Conservation (phyloP, 495 filamentous ascomycete species). For the Penicillium coprophilum region DNA sequence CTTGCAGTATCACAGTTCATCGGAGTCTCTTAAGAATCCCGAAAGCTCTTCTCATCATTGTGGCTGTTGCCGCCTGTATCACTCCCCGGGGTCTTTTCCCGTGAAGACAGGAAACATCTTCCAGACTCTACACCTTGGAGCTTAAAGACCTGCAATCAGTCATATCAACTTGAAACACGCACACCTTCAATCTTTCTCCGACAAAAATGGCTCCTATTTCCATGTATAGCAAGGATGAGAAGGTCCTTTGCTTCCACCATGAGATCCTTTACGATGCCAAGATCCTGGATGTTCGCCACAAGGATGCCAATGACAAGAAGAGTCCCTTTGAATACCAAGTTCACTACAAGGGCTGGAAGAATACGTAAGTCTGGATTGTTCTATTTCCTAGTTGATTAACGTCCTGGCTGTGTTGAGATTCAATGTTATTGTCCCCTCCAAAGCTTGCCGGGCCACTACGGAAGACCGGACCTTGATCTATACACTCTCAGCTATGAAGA, state of each 20-base stretch:
- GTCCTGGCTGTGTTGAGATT: not conserved
- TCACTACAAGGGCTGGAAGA: slow-evolving; percentile 99
- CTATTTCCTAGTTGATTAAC: not conserved
- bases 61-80: slow-evolving; percentile 4
- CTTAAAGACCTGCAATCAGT: not conserved
- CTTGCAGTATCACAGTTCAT: not conserved
- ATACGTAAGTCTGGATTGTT: slow-evolving; percentile 63
- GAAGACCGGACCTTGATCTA: not conserved
- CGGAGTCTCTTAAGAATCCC: not conserved
- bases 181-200: slow-evolving; percentile 8
- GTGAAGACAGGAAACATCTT: not conserved
- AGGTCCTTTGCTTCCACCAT: slow-evolving; percentile 93
- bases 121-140: not conserved
- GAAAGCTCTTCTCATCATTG: not conserved
- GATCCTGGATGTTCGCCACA: slow-evolving; percentile 71
- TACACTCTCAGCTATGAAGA: not conserved
- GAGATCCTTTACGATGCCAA: slow-evolving; percentile 97
- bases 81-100: not conserved
- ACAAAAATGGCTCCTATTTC: slow-evolving; percentile 58
- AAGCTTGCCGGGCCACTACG: not conserved
- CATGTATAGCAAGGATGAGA: slow-evolving; percentile 83
- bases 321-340: slow-evolving; percentile 82
- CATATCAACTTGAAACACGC: not conserved
- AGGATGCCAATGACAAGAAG: slow-evolving; percentile 66
- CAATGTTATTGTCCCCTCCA: not conserved